A percentile compares a stretch with the other conserved stretches of the same genome.
Evolutionary conservation across 2,329 filamentous ascomycete genomes (phyloP).

Genomic region (Phaeomoniella chlamydospora): DNA sequence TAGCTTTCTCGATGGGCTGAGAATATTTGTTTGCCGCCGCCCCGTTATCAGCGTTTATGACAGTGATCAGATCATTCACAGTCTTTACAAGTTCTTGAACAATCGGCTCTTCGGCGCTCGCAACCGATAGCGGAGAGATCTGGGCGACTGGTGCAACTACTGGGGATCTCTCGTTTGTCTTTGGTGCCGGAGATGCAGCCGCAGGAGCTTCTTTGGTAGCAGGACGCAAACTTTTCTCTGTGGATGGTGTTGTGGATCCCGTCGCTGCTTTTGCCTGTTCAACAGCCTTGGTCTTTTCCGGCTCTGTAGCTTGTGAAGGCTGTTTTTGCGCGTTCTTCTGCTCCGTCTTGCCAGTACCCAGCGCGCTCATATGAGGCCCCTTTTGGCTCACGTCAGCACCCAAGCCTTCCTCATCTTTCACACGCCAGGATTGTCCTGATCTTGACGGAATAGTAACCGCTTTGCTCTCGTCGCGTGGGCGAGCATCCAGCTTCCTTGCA

Average conservation of each 20-base stretch:
- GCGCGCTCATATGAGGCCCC: slow-evolving; percentile 31
- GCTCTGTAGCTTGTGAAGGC: slow-evolving; percentile 7
- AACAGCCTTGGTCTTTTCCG: slow-evolving; percentile 18
- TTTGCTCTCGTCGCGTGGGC: slow-evolving; percentile 40
- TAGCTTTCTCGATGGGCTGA: slow-evolving; percentile 68
- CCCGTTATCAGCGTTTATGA: slow-evolving; percentile 69
- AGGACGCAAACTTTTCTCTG: slow-evolving; percentile 11
- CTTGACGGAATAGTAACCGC: slow-evolving; percentile 72
- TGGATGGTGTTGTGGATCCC: slow-evolving; percentile 7
- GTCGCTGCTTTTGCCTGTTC: slow-evolving; percentile 18
- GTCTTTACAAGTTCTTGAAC: slow-evolving; percentile 91
- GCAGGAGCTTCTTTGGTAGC: slow-evolving; percentile 15
- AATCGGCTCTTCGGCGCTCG: slow-evolving; percentile 66
- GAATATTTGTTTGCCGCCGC: slow-evolving; percentile 53
- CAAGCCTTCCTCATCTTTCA: slow-evolving; percentile 46
- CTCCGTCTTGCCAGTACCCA: slow-evolving; percentile 11
- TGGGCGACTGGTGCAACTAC: slow-evolving; percentile 37
- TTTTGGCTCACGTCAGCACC: slow-evolving; percentile 44
- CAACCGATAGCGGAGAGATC: slow-evolving; percentile 65
- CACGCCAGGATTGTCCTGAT: slow-evolving; percentile 71
- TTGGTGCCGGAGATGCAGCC: slow-evolving; percentile 15
- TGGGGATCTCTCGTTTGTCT: slow-evolving; percentile 18
- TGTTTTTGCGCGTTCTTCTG: slow-evolving; percentile 8
- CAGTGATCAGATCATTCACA: slow-evolving; percentile 88
- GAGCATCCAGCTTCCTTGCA: slow-evolving; percentile 32